phyloP scores from a whole-genome alignment of 768 basidiomycete species.

The Hemileccinum rubropunctum region DNA sequence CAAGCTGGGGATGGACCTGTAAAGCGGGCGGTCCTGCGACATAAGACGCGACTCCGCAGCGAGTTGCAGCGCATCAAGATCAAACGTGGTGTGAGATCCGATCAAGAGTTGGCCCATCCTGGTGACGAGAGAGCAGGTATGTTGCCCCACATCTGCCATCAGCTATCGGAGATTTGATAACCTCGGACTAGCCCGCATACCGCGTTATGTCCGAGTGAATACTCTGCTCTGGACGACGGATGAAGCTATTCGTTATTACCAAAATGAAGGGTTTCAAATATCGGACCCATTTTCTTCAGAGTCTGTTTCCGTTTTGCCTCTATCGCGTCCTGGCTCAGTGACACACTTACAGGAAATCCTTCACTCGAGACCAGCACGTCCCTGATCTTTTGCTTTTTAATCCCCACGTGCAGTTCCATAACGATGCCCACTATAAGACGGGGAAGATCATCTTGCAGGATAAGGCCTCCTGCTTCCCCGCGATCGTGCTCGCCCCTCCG shows the following conservation, averaged over 20 bases:
- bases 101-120: conserved; percentile 59
- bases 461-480: conserved; percentile 97
- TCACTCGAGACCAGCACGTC: conserved; percentile 76
- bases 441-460: conserved; percentile 94
- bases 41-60: conserved; percentile 84
- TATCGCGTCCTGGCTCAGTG: not conserved
- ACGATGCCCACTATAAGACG: conserved; percentile 65
- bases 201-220: conserved; percentile 86
- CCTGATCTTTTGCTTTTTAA: conserved; percentile 78
- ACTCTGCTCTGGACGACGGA: conserved; percentile 63
- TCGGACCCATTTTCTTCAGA: conserved; percentile 51
- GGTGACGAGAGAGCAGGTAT: conserved; percentile 65
- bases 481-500: conserved; percentile 78
- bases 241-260: conserved; percentile 59
- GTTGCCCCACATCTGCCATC: conserved; percentile 11
- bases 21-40: conserved; percentile 82
- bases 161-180: not conserved
- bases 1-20: conserved; percentile 89
- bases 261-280: conserved; percentile 52
- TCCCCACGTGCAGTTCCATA: conserved; percentile 62
- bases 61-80: conserved; percentile 86
- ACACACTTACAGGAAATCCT: conserved; percentile 48
- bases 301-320: conserved; percentile 30
- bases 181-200: conserved; percentile 54
- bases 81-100: conserved; percentile 63